phyloP scores from a whole-genome alignment of 2,329 filamentous ascomycete genomes.

The Fusarium acutatum region DNA sequence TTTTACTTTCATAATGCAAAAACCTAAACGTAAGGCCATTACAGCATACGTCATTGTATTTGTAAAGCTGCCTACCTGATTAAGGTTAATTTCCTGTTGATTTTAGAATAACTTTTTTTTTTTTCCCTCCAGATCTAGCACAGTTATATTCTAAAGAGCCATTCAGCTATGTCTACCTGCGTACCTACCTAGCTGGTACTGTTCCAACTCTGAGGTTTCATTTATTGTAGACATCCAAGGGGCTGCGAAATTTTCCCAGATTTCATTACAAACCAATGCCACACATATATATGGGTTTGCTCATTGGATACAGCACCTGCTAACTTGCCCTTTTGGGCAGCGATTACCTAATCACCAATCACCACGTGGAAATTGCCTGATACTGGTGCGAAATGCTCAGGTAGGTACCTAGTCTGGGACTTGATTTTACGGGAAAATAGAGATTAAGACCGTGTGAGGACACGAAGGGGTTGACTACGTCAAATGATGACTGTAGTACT shows the following conservation, averaged over 20 bases:
- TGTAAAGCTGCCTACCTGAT: not conserved
- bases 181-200: not conserved
- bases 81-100: not conserved
- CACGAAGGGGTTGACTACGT: too few relatives aligned
- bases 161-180: not conserved
- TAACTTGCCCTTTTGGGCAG: conserved; percentile 27
- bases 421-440: not conserved
- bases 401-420: not conserved
- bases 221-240: not conserved
- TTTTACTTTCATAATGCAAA: not conserved
- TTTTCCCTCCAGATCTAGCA: not conserved
- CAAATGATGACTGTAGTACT: not conserved
- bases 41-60: not conserved
- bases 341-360: conserved; percentile 10
- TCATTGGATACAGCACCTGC: conserved; percentile 25
- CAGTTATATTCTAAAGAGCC: not conserved
- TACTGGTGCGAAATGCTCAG: not conserved
- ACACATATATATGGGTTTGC: conserved; percentile 3
- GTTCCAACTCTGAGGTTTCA: not conserved
- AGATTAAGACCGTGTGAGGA: not conserved
- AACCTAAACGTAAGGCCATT: not conserved
- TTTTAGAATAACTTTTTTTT: not conserved
- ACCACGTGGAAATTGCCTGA: not conserved
- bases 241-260: not conserved
- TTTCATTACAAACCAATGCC: conserved; percentile 28